Percentiles rank a stretch among this genome's conserved stretches.
Conservation (phyloP, 2,329 filamentous ascomycete genomes). For the Colletotrichum camelliae region DNA sequence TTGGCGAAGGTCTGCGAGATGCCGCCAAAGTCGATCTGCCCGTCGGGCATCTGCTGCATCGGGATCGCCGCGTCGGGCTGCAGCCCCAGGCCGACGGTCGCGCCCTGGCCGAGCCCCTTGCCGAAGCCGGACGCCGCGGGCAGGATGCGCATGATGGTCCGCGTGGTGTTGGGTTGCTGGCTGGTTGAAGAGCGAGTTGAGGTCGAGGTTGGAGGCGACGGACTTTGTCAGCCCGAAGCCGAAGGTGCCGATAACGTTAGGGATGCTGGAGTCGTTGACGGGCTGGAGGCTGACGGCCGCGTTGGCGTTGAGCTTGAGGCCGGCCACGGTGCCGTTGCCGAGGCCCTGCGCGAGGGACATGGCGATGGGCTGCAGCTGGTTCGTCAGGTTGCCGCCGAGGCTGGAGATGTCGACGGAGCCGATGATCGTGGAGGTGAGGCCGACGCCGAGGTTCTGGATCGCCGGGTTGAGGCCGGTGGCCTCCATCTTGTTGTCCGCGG, state of each 20-base stretch:
- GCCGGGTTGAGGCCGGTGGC: conserved; percentile 32
- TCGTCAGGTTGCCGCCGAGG: conserved; percentile 9
- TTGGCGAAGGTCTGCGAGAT: conserved; percentile 30
- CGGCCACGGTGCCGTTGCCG: conserved; percentile 27
- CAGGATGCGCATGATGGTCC: conserved; percentile 23
- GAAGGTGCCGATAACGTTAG: conserved; percentile 28
- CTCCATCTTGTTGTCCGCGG: conserved; percentile 31
- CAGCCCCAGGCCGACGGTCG: conserved; percentile 31
- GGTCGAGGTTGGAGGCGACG: conserved; percentile 29
- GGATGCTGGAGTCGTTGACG: conserved; percentile 24
- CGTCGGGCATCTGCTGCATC: conserved; percentile 25
- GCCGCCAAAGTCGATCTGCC: conserved; percentile 24
- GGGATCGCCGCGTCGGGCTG: conserved; percentile 27
- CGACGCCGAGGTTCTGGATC: conserved; percentile 34
- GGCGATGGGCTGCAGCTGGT: conserved; percentile 25
- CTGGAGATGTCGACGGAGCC: conserved; percentile 26
- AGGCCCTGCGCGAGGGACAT: conserved; percentile 26
- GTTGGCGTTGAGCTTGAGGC: conserved; percentile 25
- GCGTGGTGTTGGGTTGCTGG: conserved; percentile 16
- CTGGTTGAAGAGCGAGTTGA: conserved; percentile 19
- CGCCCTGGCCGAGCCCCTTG: conserved; percentile 30
- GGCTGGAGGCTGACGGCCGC: conserved; percentile 15
- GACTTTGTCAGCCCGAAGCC: conserved; percentile 32
- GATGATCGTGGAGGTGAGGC: conserved; percentile 31
- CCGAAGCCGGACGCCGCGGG: conserved; percentile 31